Percentiles rank a stretch among this genome's conserved stretches.
Evolutionary conservation across 179 eudicot species (phyloP).

Genomic region (Silene noctiflora): DNA sequence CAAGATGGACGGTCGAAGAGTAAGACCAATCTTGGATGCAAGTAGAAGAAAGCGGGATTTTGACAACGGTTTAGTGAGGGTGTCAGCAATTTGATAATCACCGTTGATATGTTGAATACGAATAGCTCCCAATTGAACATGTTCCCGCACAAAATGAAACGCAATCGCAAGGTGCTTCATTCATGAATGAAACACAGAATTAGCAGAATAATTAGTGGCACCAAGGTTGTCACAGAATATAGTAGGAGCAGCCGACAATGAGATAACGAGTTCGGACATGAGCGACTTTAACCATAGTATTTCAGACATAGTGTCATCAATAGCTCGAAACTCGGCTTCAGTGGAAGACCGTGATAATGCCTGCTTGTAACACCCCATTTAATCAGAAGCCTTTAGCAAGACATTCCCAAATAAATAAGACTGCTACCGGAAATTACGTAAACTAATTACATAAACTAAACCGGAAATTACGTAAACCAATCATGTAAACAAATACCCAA

Average conservation of each 20-base stretch:
- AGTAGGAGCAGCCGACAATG: neutral
- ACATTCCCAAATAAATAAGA: no score
- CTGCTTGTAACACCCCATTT: no score
- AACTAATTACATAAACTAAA: no score
- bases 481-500: no score
- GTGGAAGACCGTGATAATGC: neutral
- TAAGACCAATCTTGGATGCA: neutral
- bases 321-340: no score
- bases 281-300: no score
- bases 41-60: neutral
- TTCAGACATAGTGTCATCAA: no score
- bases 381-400: no score
- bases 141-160: slow-evolving; percentile 7
- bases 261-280: neutral
- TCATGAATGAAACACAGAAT: neutral
- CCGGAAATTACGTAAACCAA: no score
- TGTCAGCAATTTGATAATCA: neutral
- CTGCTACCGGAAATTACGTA: no score
- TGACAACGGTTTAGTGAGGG: neutral
- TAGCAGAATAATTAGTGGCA: neutral
- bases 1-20: slow-evolving; percentile 13
- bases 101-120: neutral
- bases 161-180: neutral
- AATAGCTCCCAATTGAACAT: neutral
- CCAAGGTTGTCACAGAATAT: neutral